Conservation (phyloP, 1,139 yeast genomes). For the Suhomyces bribrorum region DNA sequence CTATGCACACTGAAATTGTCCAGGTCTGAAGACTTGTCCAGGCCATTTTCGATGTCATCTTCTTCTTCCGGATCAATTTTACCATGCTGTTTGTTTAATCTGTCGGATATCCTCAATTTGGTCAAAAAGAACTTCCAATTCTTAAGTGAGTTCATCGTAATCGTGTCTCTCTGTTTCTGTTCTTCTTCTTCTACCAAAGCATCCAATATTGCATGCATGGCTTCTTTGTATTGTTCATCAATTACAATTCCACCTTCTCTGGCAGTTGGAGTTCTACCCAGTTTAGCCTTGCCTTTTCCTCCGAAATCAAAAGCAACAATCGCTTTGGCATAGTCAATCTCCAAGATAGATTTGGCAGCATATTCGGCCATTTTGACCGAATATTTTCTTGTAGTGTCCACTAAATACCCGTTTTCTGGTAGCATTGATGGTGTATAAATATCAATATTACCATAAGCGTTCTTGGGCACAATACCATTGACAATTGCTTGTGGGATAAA, state of each 20-base stretch:
- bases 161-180: constrained; percentile 46
- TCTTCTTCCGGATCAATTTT: constrained; percentile 29
- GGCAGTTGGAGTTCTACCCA: constrained; percentile 57
- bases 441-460: constrained; percentile 82
- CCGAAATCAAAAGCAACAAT: constrained; percentile 82
- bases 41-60: constrained; percentile 8
- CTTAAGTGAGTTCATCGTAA: constrained; percentile 55
- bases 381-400: constrained; percentile 27
- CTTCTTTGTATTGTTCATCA: constrained; percentile 63
- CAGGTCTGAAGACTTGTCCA: constrained; percentile 6
- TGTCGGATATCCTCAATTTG: constrained; percentile 68
- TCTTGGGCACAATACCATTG: constrained; percentile 70
- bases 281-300: constrained; percentile 7
- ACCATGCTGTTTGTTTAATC: constrained; percentile 71
- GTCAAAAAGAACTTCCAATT: constrained; percentile 75
- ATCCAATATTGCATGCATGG: constrained; percentile 57
- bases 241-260: constrained; percentile 77
- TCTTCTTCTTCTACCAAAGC: constrained; percentile 57
- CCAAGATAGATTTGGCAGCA: constrained; percentile 66
- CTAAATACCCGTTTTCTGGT: constrained; percentile 75
- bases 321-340: constrained; percentile 83
- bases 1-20: constrained; percentile 14
- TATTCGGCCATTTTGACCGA: constrained; percentile 54
- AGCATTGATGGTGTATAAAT: constrained; percentile 75
- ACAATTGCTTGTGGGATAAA: constrained; percentile 65